Conservation (phyloP, 768 basidiomycete species). For the Rhizopogon roseolus region DNA sequence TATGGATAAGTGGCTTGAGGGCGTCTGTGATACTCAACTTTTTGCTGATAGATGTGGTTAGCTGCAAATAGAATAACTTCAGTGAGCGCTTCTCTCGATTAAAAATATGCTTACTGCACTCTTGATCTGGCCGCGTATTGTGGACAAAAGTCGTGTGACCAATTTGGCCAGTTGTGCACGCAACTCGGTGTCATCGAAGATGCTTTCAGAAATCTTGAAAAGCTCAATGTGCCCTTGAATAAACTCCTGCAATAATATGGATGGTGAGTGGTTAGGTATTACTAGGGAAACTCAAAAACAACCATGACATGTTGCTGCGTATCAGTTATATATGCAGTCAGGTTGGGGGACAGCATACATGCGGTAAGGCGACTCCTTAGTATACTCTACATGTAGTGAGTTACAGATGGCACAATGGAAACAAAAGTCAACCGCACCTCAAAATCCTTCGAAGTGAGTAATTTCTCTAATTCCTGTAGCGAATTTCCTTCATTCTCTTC, state of each 20-base stretch:
- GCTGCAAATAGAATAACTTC: background rate
- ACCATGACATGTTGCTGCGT: constrained; percentile 5
- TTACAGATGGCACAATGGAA: background rate
- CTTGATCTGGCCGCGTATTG: background rate
- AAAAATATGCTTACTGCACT: background rate
- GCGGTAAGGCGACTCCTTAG: background rate
- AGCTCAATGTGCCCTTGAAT: constrained; percentile 1
- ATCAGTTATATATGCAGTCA: constrained; percentile 6
- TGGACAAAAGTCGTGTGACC: background rate
- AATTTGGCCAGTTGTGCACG: background rate
- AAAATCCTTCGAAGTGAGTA: background rate
- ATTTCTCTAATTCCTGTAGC: background rate
- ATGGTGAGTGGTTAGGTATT: background rate
- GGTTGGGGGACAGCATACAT: constrained; percentile 5
- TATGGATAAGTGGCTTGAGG: background rate
- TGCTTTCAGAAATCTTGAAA: constrained; percentile 1
- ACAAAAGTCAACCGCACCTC: background rate
- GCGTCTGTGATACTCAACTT: constrained; percentile 3
- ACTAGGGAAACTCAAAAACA: background rate
- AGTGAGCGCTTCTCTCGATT: background rate
- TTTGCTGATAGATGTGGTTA: background rate
- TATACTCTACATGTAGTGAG: background rate
- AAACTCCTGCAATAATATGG: background rate
- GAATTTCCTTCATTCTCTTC: background rate
- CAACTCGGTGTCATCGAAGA: background rate